These are phyloP conservation scores for Eutypella sp. DNA, from an alignment of 2,329 filamentous ascomycete genomes.

Conservation along the genomic window DNA sequence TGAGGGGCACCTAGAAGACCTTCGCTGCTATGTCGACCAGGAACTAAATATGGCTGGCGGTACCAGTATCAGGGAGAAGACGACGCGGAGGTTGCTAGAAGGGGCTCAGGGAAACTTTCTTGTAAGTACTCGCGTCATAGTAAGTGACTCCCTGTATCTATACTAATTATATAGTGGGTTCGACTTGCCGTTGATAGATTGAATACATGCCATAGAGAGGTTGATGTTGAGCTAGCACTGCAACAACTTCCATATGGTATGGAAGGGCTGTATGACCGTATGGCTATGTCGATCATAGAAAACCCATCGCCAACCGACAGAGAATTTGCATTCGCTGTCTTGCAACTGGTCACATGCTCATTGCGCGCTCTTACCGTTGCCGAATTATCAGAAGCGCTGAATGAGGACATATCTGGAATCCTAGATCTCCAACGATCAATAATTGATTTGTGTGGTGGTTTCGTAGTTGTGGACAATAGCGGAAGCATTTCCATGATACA, in stretches of 20 bases:
- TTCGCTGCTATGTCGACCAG: conserved; percentile 13
- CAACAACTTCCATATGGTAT: conserved; percentile 11
- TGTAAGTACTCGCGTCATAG: conserved; percentile 3
- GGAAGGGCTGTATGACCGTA: conserved; percentile 26
- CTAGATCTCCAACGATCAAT: conserved; percentile 24
- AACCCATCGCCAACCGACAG: conserved; percentile 6
- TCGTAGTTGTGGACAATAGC: conserved; percentile 25
- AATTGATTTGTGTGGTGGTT: conserved; percentile 24
- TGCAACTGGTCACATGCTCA: conserved; percentile 21
- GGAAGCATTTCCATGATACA: conserved; percentile 27
- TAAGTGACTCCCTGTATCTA: not conserved
- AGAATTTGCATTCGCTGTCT: conserved; percentile 14
- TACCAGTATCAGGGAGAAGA: conserved; percentile 11
- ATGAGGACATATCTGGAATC: conserved; percentile 9
- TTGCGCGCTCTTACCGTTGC: conserved; percentile 15
- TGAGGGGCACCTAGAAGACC: conserved; percentile 13
- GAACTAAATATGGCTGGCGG: conserved; percentile 14
- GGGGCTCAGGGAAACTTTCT: conserved; percentile 6
- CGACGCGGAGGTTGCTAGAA: conserved; percentile 9
- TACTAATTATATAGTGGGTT: conserved; percentile 4
- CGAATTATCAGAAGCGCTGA: conserved; percentile 20
- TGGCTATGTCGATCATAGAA: conserved; percentile 19
- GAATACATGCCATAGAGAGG: conserved; percentile 7
- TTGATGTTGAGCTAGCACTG: conserved; percentile 7
- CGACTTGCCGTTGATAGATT: conserved; percentile 5